These are phyloP conservation scores for Aspergillus piperis DNA, from an alignment of 2,329 filamentous ascomycete species.

Conservation along the genomic window DNA sequence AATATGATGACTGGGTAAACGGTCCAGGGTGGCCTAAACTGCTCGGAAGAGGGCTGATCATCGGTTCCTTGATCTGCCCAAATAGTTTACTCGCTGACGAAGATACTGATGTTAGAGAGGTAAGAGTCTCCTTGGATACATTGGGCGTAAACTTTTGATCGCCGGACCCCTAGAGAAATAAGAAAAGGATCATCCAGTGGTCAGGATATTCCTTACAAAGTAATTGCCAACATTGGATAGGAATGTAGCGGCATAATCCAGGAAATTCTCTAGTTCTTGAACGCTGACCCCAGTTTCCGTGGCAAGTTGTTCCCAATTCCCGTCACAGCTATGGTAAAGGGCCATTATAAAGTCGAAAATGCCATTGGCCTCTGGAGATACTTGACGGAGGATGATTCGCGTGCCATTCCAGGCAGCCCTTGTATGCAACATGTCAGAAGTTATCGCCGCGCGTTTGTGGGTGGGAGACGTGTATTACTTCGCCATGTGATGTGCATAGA, in stretches of 20 bases:
- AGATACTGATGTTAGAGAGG: conserved; percentile 9
- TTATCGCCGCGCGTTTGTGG: neutral
- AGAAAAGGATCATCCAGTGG: neutral
- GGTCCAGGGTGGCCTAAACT: conserved; percentile 50
- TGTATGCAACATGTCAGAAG: conserved; percentile 10
- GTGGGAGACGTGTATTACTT: conserved; percentile 7
- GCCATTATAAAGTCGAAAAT: conserved; percentile 59
- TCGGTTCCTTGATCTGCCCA: conserved; percentile 11
- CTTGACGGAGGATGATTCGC: conserved; percentile 55
- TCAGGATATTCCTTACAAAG: conserved; percentile 27
- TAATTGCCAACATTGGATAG: conserved; percentile 59
- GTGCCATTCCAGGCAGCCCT: conserved; percentile 40
- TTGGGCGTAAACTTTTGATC: conserved; percentile 31
- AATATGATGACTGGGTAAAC: conserved; percentile 46
- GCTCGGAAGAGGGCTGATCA: conserved; percentile 17
- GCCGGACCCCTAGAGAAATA: conserved; percentile 32
- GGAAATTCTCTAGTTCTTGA: conserved; percentile 42
- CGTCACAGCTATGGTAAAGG: conserved; percentile 50
- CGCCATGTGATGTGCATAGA: conserved; percentile 27
- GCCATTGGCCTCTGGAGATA: conserved; percentile 53
- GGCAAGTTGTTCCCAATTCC: conserved; percentile 50
- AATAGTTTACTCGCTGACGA: neutral
- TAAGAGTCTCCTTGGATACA: conserved; percentile 17
- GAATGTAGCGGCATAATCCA: conserved; percentile 50
- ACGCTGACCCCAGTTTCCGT: conserved; percentile 38